Percentiles rank a stretch among this genome's conserved stretches.
Evolutionary conservation across 2,329 filamentous ascomycete genomes (phyloP).

Genomic region (Talaromyces sp.): DNA sequence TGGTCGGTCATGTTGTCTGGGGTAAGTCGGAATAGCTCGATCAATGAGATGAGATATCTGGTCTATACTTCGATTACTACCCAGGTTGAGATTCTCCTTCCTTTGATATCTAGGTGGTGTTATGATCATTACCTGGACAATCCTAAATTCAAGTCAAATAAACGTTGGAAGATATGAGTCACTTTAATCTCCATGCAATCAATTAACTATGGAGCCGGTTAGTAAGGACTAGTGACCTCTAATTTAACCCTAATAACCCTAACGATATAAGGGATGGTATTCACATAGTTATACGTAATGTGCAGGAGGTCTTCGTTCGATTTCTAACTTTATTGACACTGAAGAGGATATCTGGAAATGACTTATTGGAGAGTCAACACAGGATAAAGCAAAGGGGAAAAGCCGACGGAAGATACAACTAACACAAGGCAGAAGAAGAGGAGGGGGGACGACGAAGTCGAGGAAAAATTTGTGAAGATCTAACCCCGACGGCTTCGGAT

Average conservation of each 20-base stretch:
- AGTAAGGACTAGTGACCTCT: not conserved
- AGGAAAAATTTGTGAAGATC: not conserved
- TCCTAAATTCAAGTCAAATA: not conserved
- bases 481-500: not conserved
- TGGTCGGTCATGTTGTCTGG: not conserved
- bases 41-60: not conserved
- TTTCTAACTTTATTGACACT: no score
- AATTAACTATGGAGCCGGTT: not conserved
- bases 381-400: not conserved
- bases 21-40: not conserved
- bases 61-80: not conserved
- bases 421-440: not conserved
- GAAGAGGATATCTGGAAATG: not conserved
- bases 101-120: not conserved
- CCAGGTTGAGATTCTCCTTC: not conserved
- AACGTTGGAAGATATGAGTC: not conserved
- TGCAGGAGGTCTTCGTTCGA: not conserved
- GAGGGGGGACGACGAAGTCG: not conserved
- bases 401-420: not conserved
- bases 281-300: not conserved
- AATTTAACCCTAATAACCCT: conserved; percentile 1
- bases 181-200: not conserved
- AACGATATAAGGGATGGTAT: not conserved
- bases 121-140: not conserved
- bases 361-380: not conserved